phyloP scores from a whole-genome alignment of 2,329 filamentous ascomycete species.

The Acrodontium crateriforme region DNA sequence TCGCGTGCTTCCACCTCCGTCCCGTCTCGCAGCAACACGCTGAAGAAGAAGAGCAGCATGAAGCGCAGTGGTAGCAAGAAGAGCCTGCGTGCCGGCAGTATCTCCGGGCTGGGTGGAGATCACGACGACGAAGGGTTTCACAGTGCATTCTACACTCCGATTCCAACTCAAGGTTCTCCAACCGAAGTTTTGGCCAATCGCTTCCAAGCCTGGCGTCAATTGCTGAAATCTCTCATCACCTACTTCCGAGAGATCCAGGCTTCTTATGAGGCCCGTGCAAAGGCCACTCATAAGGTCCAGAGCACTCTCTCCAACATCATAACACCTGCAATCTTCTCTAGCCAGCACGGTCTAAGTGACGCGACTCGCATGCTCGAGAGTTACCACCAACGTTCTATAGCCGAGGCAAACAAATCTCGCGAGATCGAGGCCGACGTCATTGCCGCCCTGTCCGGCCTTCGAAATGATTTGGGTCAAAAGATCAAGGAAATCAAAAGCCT shows the following conservation, averaged over 20 bases:
- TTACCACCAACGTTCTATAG: constrained; percentile 68
- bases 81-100: constrained; percentile 74
- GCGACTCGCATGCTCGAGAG: constrained; percentile 66
- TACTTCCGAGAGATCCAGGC: constrained; percentile 88
- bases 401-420: constrained; percentile 73
- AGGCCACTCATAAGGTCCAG: constrained; percentile 67
- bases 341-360: constrained; percentile 74
- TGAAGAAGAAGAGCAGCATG: constrained; percentile 80
- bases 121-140: constrained; percentile 56
- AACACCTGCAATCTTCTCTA: constrained; percentile 61
- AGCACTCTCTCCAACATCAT: constrained; percentile 71
- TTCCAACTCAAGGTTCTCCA: constrained; percentile 74
- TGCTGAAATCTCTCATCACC: constrained; percentile 83
- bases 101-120: constrained; percentile 47
- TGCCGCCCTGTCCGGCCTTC: constrained; percentile 66
- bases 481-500: constrained; percentile 96
- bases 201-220: constrained; percentile 92
- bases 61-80: constrained; percentile 67
- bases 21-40: constrained; percentile 52
- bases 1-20: constrained; percentile 35
- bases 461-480: constrained; percentile 84
- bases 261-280: constrained; percentile 75
- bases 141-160: constrained; percentile 78
- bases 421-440: constrained; percentile 91
- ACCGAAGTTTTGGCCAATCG: constrained; percentile 77